A percentile compares a stretch with the other conserved stretches of the same genome.
Evolutionary conservation across 2,329 filamentous ascomycete species (phyloP).

Genomic region (Arachnomyces sp.): DNA sequence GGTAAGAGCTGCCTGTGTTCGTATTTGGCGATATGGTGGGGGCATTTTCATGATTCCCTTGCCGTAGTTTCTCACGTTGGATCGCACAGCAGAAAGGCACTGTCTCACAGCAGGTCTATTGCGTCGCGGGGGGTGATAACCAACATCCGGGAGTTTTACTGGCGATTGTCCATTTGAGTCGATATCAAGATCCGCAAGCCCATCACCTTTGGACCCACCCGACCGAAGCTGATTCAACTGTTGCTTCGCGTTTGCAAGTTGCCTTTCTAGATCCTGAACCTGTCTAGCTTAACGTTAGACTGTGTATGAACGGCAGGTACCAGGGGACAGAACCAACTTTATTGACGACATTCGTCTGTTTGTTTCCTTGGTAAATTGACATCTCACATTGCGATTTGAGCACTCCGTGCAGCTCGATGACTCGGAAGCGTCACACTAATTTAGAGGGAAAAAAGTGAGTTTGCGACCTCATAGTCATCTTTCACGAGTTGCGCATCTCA

Average conservation of each 20-base stretch:
- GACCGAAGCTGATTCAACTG: constrained; percentile 70
- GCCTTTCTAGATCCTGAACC: constrained; percentile 92
- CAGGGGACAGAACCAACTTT: constrained; percentile 51
- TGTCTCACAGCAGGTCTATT: constrained; percentile 55
- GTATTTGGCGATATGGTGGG: constrained; percentile 54
- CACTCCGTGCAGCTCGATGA: constrained; percentile 96
- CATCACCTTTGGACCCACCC: constrained; percentile 48
- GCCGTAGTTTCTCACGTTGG: constrained; percentile 65
- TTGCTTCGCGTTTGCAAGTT: constrained; percentile 70
- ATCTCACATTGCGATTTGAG: constrained; percentile 91
- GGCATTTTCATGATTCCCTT: constrained; percentile 76
- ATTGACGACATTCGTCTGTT: constrained; percentile 98
- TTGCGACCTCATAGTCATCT: constrained; percentile 1
- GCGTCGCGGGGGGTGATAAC: constrained; percentile 57
- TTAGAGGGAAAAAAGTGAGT: neutral
- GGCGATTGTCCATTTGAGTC: constrained; percentile 36
- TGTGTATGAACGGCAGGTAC: constrained; percentile 6
- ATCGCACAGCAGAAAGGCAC: constrained; percentile 64
- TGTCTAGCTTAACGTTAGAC: constrained; percentile 45
- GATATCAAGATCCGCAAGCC: constrained; percentile 37
- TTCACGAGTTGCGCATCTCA: constrained; percentile 2
- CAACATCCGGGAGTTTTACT: constrained; percentile 57
- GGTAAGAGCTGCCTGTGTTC: constrained; percentile 43
- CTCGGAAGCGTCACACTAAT: constrained; percentile 85
- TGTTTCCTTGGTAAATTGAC: constrained; percentile 98